Evolutionary conservation across 176 grass and related monocot genomes (phyloP).

Genomic region (Avena eriantha): DNA sequence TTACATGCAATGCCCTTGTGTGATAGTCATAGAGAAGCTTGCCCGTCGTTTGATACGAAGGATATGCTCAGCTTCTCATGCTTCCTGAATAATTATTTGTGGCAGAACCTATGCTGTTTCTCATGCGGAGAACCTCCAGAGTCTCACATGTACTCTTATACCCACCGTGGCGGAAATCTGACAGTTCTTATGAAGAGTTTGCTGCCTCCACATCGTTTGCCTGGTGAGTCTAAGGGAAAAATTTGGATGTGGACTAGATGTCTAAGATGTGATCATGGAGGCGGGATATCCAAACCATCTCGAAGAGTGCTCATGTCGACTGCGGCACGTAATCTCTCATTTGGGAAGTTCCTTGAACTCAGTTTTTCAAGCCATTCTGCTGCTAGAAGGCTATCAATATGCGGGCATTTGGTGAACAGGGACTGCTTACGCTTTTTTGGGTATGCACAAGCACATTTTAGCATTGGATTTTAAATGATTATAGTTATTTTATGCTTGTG

Average conservation of each 20-base stretch:
- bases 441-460: constrained; percentile 45
- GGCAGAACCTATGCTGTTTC: constrained; percentile 70
- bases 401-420: constrained; percentile 84
- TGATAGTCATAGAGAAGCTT: constrained; percentile 13
- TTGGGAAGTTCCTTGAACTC: constrained; percentile 95
- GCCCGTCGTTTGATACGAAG: not conserved
- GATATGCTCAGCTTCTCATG: not conserved
- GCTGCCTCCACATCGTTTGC: constrained; percentile 49
- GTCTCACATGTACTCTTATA: constrained; percentile 79
- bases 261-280: constrained; percentile 75
- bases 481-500: not conserved
- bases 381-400: constrained; percentile 73
- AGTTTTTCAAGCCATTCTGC: constrained; percentile 93
- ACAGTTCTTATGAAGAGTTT: constrained; percentile 71
- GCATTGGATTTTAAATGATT: not conserved
- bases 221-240: constrained; percentile 75
- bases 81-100: constrained; percentile 36
- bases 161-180: constrained; percentile 82
- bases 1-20: not conserved
- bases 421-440: constrained; percentile 94
- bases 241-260: constrained; percentile 99
- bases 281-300: constrained; percentile 52
- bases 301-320: constrained; percentile 70
- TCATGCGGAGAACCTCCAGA: constrained; percentile 89
- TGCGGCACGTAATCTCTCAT: constrained; percentile 77